Evolutionary conservation across 768 basidiomycete species (phyloP), one percentile per base, ranked within the genome.

Genomic region (Pisolithus tinctorius): DNA sequence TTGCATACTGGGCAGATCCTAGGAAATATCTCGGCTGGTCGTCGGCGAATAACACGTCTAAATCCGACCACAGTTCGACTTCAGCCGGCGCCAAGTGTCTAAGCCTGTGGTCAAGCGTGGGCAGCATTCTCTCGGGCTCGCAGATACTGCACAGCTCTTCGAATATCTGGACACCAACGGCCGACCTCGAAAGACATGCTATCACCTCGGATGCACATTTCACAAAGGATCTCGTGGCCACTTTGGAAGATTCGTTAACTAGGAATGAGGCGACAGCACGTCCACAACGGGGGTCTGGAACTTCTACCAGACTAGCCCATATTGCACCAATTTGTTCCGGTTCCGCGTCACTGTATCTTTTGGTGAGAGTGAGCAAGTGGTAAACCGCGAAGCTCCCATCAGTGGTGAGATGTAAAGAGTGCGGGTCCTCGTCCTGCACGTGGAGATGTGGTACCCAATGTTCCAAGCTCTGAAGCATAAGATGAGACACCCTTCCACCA

Each of bases 1-100:
- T 80, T 1, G 93, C 92, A 62, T 89, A 89, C 62, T 95, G 93
- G 13, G 89, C 90, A 0, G 88, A 82, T 14, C 88, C 88, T 46
- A 95, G 72, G 2, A 80, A 72, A 44, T 86, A 70, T 30, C 84
- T 73, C 10, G 88, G 85, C 55, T 85, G 79, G 52, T 83, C 83
- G 1, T 71, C 67, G 4, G 78, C 81, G 63, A 88, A 93, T 37
- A 91, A 63, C 9, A 81, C 78, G 57, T 87, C 86, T 17, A 93
- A 77, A 58, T 89, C 84, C 14, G 85, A 83, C 86, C 88, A 87
- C 7, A 90, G 64, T 51, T 85, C 85, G 63, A 86, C 73, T 49
- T 88, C 87, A 44, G 80, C 79, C 27, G 80, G 76, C 51, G 75
- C 77, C 17, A 82, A 86, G 50, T 63, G 69, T 23, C 71, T 72